Evolutionary conservation across 2,329 filamentous ascomycete species (phyloP), one percentile per base, ranked within the genome.

Genomic region (Cladosporium sp.): DNA sequence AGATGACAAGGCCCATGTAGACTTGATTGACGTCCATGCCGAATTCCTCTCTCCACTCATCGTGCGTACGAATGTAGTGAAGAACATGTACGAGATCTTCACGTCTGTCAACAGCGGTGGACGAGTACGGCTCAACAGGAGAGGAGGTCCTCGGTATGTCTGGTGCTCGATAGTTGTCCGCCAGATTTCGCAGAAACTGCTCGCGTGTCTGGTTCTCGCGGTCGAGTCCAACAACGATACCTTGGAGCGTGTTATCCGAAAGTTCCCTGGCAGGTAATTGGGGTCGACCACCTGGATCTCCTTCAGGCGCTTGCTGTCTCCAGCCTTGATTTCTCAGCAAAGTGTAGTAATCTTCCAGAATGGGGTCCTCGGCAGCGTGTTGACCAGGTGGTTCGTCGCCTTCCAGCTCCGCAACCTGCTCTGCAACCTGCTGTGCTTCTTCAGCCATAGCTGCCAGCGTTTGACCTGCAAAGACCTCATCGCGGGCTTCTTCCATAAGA

Each of bases 301-400:
- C 24, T 39, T 37, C 42, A 15, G 39, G 45, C 4, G 50, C 37
- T n/a, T 59, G 57, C 34, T 64, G 63, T 22, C 52, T 61, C 60
- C 65, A 62, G 19, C 64, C 63, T 42, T 70, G 68, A 3, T 60
- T 58, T 37, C 65, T 59, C 8, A 70, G 57, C 61, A 68, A 51
- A n/a, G 61, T 56, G 49, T 70, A 68, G 52, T 69, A 70, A 50
- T 70, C 62, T 28, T 70, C 65, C 10, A 70, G 52, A 6, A 40
- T 52, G 1, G 45, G 42, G 44, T 66, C 65, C 22, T 60, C 56
- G 3, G 36, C 12, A 42, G 59, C 45, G 42, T 60, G 36, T 19
- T 58, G 42, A 45, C 52, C 49, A 35, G 58, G 19, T 22, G 56
- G 44, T 45, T 39, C 40, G 35, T 57, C 37, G 35, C 25, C 36